Conservation (phyloP, 2,329 filamentous ascomycete genomes). For the Aspergillus fumigatus region DNA sequence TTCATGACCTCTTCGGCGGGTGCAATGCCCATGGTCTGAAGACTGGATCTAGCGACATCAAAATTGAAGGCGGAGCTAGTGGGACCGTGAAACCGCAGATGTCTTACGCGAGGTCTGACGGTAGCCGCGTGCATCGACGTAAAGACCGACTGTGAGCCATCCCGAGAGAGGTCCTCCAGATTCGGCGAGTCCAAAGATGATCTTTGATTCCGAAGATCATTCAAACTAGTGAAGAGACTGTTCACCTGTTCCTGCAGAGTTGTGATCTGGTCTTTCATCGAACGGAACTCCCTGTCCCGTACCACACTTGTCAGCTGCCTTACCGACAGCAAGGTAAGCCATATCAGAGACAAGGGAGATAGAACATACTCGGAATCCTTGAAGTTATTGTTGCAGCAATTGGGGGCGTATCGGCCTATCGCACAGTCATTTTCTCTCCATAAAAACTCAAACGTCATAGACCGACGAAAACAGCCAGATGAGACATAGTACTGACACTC, state of each 20-base stretch:
- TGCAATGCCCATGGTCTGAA: conserved; percentile 85
- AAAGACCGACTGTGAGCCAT: conserved; percentile 37
- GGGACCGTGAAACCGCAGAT: conserved; percentile 71
- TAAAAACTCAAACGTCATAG: background rate
- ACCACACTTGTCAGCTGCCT: conserved; percentile 5
- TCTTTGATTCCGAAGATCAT: conserved; percentile 54
- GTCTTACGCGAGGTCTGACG: conserved; percentile 49
- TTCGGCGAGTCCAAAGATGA: conserved; percentile 28
- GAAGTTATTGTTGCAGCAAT: conserved; percentile 70
- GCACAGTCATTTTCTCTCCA: background rate
- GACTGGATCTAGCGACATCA: conserved; percentile 78
- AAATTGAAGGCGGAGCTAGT: conserved; percentile 83
- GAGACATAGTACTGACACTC: conserved; percentile 43
- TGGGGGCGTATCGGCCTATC: conserved; percentile 58
- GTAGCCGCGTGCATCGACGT: conserved; percentile 37
- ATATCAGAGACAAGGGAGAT: background rate
- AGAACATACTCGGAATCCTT: conserved; percentile 71
- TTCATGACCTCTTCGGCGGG: conserved; percentile 57
- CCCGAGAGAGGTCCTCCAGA: conserved; percentile 33
- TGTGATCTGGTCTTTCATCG: conserved; percentile 69
- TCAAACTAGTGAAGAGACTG: conserved; percentile 68
- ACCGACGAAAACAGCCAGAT: background rate
- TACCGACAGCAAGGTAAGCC: background rate
- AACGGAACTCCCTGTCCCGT: conserved; percentile 64
- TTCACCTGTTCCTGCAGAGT: conserved; percentile 81